Conservation (phyloP, 441 rosid genomes). For the Erodium texanum region DNA sequence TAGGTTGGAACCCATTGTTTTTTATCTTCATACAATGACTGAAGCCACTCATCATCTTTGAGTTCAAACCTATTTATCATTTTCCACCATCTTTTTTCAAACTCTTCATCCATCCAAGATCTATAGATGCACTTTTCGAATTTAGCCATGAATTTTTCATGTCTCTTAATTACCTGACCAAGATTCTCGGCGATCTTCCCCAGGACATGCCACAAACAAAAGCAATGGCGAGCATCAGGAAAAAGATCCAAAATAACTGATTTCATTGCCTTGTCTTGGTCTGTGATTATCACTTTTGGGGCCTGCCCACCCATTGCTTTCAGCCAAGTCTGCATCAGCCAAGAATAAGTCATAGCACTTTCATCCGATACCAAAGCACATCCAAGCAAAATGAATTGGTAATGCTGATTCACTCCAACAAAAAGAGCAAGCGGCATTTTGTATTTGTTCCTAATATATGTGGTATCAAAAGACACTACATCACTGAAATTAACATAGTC, state of each 20-base stretch:
- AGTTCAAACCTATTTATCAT: slow-evolving; percentile 58
- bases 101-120: slow-evolving; percentile 38
- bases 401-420: slow-evolving; percentile 83
- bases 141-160: slow-evolving; percentile 34
- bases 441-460: slow-evolving; percentile 61
- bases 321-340: slow-evolving; percentile 39
- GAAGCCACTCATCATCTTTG: slow-evolving; percentile 55
- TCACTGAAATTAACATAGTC: slow-evolving; percentile 60
- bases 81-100: slow-evolving; percentile 67
- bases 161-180: slow-evolving; percentile 31
- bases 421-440: slow-evolving; percentile 73
- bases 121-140: slow-evolving; percentile 39
- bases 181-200: slow-evolving; percentile 55
- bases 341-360: slow-evolving; percentile 32
- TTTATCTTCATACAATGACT: slow-evolving; percentile 54
- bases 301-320: slow-evolving; percentile 55
- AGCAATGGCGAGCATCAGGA: slow-evolving; percentile 47
- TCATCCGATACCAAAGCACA: slow-evolving; percentile 71
- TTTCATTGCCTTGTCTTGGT: slow-evolving; percentile 43
- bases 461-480: slow-evolving; percentile 65
- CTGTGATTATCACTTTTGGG: slow-evolving; percentile 50
- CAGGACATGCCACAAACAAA: slow-evolving; percentile 52
- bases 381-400: slow-evolving; percentile 70
- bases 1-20: slow-evolving; percentile 68
- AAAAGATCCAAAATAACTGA: slow-evolving; percentile 49